Conservation (phyloP, 805 yeast species). For the Yamadazyma nakazawae region DNA sequence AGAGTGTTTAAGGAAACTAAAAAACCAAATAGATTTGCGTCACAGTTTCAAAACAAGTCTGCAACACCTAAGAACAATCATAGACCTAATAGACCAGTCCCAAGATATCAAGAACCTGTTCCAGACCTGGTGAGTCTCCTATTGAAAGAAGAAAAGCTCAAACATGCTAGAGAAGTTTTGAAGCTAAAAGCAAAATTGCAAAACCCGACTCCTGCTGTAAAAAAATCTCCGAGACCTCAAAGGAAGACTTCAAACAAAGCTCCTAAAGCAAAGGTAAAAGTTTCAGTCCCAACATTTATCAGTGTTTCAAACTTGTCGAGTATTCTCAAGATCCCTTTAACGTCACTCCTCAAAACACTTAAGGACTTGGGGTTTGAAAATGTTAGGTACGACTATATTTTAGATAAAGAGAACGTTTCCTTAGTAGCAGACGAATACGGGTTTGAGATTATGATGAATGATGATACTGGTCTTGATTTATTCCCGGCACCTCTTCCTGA, state of each 20-base stretch:
- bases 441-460: conserved; percentile 54
- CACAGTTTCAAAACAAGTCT: conserved; percentile 15
- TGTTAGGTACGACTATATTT: conserved; percentile 68
- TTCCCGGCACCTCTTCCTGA: conserved; percentile 46
- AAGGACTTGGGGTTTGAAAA: conserved; percentile 69
- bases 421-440: conserved; percentile 89
- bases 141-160: neutral
- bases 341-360: conserved; percentile 55
- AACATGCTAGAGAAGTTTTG: conserved; percentile 12
- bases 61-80: neutral
- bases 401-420: conserved; percentile 83
- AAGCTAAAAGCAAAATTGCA: neutral
- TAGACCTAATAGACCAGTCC: neutral
- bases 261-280: conserved; percentile 21
- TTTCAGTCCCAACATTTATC: conserved; percentile 69
- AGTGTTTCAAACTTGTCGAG: conserved; percentile 79
- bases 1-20: neutral
- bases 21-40: conserved; percentile 34
- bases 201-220: neutral
- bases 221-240: conserved; percentile 2
- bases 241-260: conserved; percentile 2
- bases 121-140: neutral
- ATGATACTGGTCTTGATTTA: conserved; percentile 59
- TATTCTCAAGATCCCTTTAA: conserved; percentile 61
- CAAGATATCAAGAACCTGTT: neutral